Evolutionary conservation across 2,329 filamentous ascomycete species (phyloP).

Genomic region (Phialophora macrospora): DNA sequence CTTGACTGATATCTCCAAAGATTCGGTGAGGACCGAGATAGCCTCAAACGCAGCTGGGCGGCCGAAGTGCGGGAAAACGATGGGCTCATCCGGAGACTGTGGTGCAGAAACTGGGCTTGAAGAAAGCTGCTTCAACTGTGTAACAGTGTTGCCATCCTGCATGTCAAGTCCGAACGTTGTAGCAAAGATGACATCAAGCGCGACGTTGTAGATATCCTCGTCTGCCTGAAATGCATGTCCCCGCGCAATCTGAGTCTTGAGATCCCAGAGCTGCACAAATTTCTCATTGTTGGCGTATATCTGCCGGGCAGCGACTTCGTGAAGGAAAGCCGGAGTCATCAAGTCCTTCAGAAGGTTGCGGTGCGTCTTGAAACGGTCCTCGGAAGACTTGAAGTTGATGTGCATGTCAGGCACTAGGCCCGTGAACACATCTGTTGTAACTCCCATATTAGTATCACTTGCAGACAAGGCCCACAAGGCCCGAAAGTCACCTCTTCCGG

Average conservation of each 20-base stretch:
- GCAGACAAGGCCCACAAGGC: background rate
- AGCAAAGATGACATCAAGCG: constrained; percentile 50
- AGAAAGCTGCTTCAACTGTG: constrained; percentile 36
- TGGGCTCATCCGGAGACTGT: constrained; percentile 1
- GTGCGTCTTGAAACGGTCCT: constrained; percentile 15
- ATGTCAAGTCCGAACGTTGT: constrained; percentile 46
- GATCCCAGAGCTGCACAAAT: constrained; percentile 43
- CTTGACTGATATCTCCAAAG: constrained; percentile 32
- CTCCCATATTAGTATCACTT: background rate
- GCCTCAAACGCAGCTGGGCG: constrained; percentile 23
- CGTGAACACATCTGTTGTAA: constrained; percentile 6
- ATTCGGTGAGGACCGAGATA: constrained; percentile 31
- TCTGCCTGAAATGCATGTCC: constrained; percentile 44
- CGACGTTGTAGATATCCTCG: constrained; percentile 45
- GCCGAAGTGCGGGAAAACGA: constrained; percentile 18
- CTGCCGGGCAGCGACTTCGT: constrained; percentile 41
- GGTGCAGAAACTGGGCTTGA: constrained; percentile 1
- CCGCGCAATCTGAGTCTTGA: constrained; percentile 41
- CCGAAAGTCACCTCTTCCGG: background rate
- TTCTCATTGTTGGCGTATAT: constrained; percentile 38
- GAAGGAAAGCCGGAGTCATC: constrained; percentile 39
- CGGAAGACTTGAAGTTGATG: constrained; percentile 12
- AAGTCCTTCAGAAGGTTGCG: constrained; percentile 19
- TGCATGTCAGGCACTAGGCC: constrained; percentile 14
- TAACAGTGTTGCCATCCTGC: constrained; percentile 38